Conservation (phyloP, 495 filamentous ascomycete genomes). For the Lophiotrema nucula region DNA sequence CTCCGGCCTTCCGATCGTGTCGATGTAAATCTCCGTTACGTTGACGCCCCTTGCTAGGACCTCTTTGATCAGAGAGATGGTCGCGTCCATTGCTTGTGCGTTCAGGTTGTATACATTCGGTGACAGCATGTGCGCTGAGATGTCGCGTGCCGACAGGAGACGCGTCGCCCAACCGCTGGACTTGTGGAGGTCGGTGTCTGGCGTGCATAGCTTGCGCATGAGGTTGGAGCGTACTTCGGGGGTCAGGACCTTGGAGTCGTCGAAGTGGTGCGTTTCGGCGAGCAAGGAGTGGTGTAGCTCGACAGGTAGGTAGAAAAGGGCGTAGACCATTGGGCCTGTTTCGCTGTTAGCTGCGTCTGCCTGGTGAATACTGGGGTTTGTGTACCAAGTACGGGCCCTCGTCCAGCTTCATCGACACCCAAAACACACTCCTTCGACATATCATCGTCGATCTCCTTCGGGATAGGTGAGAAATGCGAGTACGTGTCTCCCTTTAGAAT, state of each 20-base stretch:
- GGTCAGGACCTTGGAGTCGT: slow-evolving; percentile 88
- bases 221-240: slow-evolving; percentile 68
- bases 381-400: slow-evolving; percentile 80
- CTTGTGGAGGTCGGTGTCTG: slow-evolving; percentile 59
- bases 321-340: slow-evolving; percentile 92
- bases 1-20: slow-evolving; percentile 82
- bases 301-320: slow-evolving; percentile 78
- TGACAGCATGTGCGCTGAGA: slow-evolving; percentile 75
- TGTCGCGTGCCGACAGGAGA: slow-evolving; percentile 80
- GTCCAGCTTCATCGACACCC: slow-evolving; percentile 93
- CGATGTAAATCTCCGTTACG: slow-evolving; percentile 86
- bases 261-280: slow-evolving; percentile 73
- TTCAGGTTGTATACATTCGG: slow-evolving; percentile 84
- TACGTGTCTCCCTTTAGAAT: slow-evolving; percentile 76
- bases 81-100: slow-evolving; percentile 96
- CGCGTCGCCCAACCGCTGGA: slow-evolving; percentile 81
- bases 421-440: slow-evolving; percentile 63
- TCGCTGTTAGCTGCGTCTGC: not conserved
- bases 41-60: slow-evolving; percentile 74
- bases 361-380: not conserved
- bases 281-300: slow-evolving; percentile 68
- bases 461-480: slow-evolving; percentile 74
- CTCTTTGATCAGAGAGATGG: slow-evolving; percentile 74
- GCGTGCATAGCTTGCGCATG: slow-evolving; percentile 71
- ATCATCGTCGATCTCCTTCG: slow-evolving; percentile 48